Conservation (phyloP, 2,329 filamentous ascomycete genomes). For the Bipolaris victoriae region DNA sequence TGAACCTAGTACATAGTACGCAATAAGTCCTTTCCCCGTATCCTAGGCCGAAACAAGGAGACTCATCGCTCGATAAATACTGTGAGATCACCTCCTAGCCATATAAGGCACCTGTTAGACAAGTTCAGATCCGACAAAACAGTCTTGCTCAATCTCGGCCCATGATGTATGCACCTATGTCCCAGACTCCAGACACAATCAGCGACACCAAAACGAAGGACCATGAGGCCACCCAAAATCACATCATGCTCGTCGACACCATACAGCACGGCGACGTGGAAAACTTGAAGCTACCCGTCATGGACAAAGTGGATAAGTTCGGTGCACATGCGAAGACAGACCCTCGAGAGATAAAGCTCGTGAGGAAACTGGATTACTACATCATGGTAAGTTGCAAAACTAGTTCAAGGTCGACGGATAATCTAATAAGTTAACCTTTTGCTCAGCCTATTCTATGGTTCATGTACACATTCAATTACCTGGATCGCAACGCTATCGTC, state of each 20-base stretch:
- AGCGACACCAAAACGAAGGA: neutral
- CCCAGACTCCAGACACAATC: neutral
- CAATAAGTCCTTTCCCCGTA: neutral
- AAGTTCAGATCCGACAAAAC: neutral
- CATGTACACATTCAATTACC: conserved; percentile 45
- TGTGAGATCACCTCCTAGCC: neutral
- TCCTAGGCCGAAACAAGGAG: neutral
- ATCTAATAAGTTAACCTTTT: neutral
- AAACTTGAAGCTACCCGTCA: neutral
- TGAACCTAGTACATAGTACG: neutral
- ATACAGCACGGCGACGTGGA: neutral
- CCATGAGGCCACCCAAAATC: neutral
- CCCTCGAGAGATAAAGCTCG: conserved; percentile 30
- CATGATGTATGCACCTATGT: neutral
- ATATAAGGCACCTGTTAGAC: neutral
- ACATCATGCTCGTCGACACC: neutral
- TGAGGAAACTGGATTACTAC: conserved; percentile 34
- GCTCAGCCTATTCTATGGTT: conserved; percentile 18
- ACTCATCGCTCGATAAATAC: neutral
- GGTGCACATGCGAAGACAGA: conserved; percentile 28
- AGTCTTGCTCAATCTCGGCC: neutral
- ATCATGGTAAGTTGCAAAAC: conserved; percentile 26
- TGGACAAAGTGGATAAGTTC: conserved; percentile 28
- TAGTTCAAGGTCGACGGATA: neutral
- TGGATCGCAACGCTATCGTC: conserved; percentile 70